Conservation (phyloP, 192 early-diverging fungal genomes). For the Jimgerdemannia flammicorona region DNA sequence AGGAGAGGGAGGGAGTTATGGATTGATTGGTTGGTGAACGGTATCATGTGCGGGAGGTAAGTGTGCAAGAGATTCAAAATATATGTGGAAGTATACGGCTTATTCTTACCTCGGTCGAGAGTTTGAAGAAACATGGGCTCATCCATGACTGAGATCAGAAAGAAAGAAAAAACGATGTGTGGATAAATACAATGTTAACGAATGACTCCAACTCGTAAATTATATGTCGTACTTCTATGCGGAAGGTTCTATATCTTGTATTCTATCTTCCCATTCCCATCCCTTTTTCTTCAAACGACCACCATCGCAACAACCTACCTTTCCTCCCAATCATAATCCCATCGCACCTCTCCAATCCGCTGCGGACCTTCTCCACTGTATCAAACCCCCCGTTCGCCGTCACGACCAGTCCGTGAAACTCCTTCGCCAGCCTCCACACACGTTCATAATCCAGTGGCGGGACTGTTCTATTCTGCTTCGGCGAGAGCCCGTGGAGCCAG, state of each 20-base stretch:
- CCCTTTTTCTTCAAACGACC: background rate
- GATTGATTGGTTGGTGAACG: no score
- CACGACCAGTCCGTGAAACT: slow-evolving; percentile 52
- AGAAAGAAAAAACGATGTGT: background rate
- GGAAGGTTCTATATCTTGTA: no score
- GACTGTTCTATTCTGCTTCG: slow-evolving; percentile 63
- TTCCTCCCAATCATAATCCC: slow-evolving; percentile 74
- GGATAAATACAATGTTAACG: background rate
- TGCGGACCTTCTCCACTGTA: slow-evolving; percentile 36
- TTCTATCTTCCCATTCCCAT: background rate
- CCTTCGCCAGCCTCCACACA: slow-evolving; percentile 46
- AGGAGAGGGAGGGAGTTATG: no score
- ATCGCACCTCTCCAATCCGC: slow-evolving; percentile 47
- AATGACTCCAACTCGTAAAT: no score
- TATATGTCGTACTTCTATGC: no score
- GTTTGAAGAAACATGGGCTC: slow-evolving; percentile 62
- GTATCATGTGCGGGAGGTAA: background rate
- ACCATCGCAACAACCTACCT: slow-evolving; percentile 20
- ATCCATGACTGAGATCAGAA: slow-evolving; percentile 43
- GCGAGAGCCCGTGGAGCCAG: slow-evolving; percentile 59
- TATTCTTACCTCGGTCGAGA: slow-evolving; percentile 44
- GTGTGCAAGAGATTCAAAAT: background rate
- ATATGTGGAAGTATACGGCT: background rate
- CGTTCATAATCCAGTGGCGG: slow-evolving; percentile 62
- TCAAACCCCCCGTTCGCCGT: slow-evolving; percentile 68